Evolutionary conservation across 441 rosid genomes (phyloP).

Genomic region (Rhodomyrtus psidioides): DNA sequence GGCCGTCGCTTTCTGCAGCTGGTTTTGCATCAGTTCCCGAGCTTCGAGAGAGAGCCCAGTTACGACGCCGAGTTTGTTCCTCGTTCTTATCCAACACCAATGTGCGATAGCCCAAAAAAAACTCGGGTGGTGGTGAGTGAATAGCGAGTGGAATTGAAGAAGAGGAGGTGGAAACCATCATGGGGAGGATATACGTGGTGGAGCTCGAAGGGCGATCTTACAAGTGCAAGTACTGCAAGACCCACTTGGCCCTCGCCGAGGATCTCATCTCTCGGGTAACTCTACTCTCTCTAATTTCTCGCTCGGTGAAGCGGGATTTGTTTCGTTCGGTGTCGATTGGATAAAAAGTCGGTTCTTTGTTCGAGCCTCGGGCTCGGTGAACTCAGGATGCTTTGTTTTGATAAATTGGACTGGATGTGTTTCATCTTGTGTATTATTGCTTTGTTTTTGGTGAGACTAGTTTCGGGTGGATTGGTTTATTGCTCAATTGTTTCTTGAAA

Average conservation of each 20-base stretch:
- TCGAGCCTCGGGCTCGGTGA: background rate
- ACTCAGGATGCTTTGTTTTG: background rate
- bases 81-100: background rate
- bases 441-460: background rate
- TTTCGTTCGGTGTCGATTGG: background rate
- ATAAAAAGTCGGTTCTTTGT: background rate
- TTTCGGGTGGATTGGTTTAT: background rate
- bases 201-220: conserved; percentile 86
- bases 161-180: background rate
- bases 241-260: conserved; percentile 71
- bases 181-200: conserved; percentile 83
- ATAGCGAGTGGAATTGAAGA: background rate
- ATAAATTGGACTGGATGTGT: background rate
- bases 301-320: background rate
- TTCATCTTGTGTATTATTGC: background rate
- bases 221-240: conserved; percentile 77
- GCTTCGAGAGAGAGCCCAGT: background rate
- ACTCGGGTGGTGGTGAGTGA: background rate
- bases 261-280: conserved; percentile 64
- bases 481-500: background rate
- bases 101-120: background rate
- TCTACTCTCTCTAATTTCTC: background rate
- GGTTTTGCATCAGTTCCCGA: background rate
- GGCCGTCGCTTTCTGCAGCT: background rate
- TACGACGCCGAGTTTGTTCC: background rate